Conservation (phyloP, 2,329 filamentous ascomycete species). For the Falciphora oryzae region DNA sequence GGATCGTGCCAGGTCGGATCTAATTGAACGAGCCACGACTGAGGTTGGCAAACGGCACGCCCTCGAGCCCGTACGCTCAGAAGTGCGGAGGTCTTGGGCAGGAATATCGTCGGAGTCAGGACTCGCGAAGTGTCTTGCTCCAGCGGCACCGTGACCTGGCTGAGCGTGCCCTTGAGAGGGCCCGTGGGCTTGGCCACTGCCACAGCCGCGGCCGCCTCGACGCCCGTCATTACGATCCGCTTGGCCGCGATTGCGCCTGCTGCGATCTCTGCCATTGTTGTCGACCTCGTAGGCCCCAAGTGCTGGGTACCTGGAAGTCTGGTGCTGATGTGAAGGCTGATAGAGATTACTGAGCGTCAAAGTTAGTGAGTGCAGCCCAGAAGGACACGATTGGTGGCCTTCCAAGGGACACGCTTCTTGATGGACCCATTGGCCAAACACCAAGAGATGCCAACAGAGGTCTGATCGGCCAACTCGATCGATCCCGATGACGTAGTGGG, state of each 20-base stretch:
- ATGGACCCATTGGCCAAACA: not conserved
- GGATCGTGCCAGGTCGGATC: conserved; percentile 36
- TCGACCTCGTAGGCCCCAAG: not conserved
- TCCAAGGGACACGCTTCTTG: no score
- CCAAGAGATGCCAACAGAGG: not conserved
- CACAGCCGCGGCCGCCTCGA: conserved; percentile 34
- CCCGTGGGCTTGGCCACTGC: conserved; percentile 45
- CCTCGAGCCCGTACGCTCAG: not conserved
- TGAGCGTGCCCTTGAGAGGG: conserved; percentile 44
- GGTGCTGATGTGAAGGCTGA: not conserved
- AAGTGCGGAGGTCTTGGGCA: no score
- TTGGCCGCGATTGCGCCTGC: conserved; percentile 33
- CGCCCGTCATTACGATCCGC: conserved; percentile 32
- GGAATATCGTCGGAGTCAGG: no score
- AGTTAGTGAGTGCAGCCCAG: not conserved
- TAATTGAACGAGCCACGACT: conserved; percentile 10
- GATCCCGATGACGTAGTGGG: conserved; percentile 8
- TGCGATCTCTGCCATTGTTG: conserved; percentile 31
- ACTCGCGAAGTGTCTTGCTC: conserved; percentile 24
- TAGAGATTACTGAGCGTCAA: not conserved
- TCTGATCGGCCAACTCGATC: conserved; percentile 2
- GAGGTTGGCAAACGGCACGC: not conserved
- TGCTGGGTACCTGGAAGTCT: not conserved
- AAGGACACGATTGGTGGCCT: conserved; percentile 1
- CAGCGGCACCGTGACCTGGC: conserved; percentile 35